Percentiles rank a stretch among this genome's conserved stretches.
Evolutionary conservation across 345 rosid genomes (phyloP).

Genomic region (Draba incana): DNA sequence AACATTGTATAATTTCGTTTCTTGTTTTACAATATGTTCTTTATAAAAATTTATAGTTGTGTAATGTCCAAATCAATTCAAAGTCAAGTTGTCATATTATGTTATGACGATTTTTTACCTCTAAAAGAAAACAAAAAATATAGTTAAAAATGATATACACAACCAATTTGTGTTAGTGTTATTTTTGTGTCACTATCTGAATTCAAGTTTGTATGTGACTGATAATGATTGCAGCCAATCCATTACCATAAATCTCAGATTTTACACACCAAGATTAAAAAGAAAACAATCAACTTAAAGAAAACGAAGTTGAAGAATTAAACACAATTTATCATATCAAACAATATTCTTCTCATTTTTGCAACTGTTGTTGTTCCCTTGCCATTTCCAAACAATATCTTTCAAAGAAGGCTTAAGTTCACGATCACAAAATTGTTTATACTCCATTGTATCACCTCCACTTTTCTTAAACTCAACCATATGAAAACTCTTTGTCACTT

Average conservation of each 20-base stretch:
- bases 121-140: no score
- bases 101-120: no score
- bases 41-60: no score
- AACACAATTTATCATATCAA: neutral
- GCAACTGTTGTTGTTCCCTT: conserved; percentile 47
- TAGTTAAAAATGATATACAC: no score
- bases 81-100: no score
- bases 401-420: conserved; percentile 76
- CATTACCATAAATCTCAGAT: conserved; percentile 12
- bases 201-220: neutral
- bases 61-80: no score
- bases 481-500: conserved; percentile 69
- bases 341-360: conserved; percentile 16
- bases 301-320: neutral
- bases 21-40: no score
- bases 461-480: conserved; percentile 79
- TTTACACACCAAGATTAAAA: conserved; percentile 6
- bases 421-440: conserved; percentile 58
- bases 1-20: no score
- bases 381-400: conserved; percentile 94
- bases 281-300: neutral
- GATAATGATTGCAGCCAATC: conserved; percentile 22
- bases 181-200: no score
- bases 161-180: no score
- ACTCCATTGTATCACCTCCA: conserved; percentile 82